Conservation (phyloP, 805 yeast genomes). For the Candida incommunis region DNA sequence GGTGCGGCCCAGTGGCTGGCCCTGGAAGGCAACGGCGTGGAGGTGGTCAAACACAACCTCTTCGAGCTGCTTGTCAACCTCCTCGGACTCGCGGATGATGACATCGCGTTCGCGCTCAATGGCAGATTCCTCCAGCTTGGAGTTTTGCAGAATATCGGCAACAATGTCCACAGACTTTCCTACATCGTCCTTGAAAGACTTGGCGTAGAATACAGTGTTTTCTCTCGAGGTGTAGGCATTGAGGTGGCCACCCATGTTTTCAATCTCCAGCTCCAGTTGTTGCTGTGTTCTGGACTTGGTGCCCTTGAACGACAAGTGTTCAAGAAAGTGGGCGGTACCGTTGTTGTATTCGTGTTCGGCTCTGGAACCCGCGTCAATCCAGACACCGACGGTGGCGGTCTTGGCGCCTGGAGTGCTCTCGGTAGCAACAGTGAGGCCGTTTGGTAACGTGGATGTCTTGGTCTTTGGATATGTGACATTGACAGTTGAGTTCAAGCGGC, state of each 20-base stretch:
- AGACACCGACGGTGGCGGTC: slow-evolving; percentile 95
- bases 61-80: slow-evolving; percentile 95
- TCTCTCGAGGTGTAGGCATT: slow-evolving; percentile 98
- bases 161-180: slow-evolving; percentile 77
- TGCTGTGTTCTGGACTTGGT: slow-evolving; percentile 69
- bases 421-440: slow-evolving; percentile 90
- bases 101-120: slow-evolving; percentile 95
- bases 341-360: slow-evolving; percentile 76
- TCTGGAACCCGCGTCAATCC: slow-evolving; percentile 97
- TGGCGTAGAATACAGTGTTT: slow-evolving; percentile 93
- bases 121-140: slow-evolving; percentile 68
- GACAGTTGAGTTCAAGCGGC: not conserved
- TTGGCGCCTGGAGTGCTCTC: slow-evolving; percentile 75
- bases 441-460: slow-evolving; percentile 60
- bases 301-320: slow-evolving; percentile 94
- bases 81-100: slow-evolving; percentile 90
- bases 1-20: slow-evolving; percentile 91
- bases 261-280: slow-evolving; percentile 81
- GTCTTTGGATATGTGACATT: slow-evolving; percentile 27
- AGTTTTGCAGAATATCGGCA: slow-evolving; percentile 77
- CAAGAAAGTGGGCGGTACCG: slow-evolving; percentile 96
- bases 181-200: slow-evolving; percentile 66
- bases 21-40: slow-evolving; percentile 81
- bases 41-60: slow-evolving; percentile 96
- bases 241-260: slow-evolving; percentile 90